These are phyloP conservation scores for Bretziella fagacearum DNA, from an alignment of 2,329 filamentous ascomycete genomes.

Conservation along the genomic window DNA sequence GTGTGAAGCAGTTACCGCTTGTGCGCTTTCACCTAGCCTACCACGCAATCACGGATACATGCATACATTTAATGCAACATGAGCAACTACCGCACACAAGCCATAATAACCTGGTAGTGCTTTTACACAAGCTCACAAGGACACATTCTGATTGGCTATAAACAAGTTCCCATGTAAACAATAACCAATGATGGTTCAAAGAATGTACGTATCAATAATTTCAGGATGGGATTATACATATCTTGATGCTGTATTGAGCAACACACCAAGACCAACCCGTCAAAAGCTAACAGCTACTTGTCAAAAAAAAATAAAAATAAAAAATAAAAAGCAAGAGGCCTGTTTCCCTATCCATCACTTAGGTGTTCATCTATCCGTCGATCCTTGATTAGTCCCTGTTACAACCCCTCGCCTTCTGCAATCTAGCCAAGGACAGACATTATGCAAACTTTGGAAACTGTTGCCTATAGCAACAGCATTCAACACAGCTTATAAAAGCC, in stretches of 20 bases:
- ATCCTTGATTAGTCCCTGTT: not conserved
- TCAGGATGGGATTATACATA: no score
- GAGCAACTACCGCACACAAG: not conserved
- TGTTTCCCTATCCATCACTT: not conserved
- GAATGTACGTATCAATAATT: no score
- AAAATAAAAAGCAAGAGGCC: not conserved
- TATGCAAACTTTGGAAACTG: not conserved
- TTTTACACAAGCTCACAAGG: not conserved
- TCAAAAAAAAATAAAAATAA: no score
- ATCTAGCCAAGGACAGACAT: not conserved
- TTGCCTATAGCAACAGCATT: not conserved
- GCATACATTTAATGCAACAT: not conserved
- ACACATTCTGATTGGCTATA: not conserved
- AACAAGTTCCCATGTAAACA: no score
- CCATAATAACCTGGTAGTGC: not conserved
- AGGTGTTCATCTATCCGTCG: not conserved
- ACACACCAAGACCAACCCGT: no score
- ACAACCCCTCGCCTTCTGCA: not conserved
- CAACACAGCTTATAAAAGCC: not conserved
- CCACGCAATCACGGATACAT: not conserved
- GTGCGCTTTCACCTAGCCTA: not conserved
- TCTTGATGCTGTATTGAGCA: no score
- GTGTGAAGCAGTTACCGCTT: slow-evolving; percentile 1
- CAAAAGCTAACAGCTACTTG: no score
- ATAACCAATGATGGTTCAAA: no score